Evolutionary conservation across 1,139 yeast species (phyloP), one percentile per base, ranked within the genome.

Genomic region (Arxiozyma bovina): DNA sequence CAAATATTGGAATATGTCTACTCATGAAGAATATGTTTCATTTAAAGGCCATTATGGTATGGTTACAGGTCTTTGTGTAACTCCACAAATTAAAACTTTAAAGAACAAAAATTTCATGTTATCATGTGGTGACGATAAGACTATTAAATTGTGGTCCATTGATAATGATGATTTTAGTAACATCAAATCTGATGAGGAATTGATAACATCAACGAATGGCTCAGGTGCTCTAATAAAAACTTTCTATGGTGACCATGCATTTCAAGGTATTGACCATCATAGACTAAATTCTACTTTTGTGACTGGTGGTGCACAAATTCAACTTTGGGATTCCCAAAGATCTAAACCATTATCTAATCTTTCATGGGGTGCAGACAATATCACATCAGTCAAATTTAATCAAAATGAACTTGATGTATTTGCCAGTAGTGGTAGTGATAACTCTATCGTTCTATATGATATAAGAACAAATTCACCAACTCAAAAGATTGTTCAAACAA

Each of bases 291-390:
- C 80, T 18, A 64, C 79, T 50, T 94, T 94, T 72, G 96, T 88
- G 6, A 91, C 99, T 5, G 98, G 97, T 44, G 98, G 99, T 57
- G 87, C 89, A 0, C 76, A 79, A 30, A 86, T 94, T 53, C 90
- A 91, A 65, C 72, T 94, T 34, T 94, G 99, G 99, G 96, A 93
- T 69, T 74, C 82, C 54, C 79, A 79, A 60, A 77, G 99, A 63
- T 81, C 89, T 42, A 83, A 86, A 63, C 89, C 96, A 38, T 71
- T 86, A 9, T 77, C 88, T 20, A 79, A 89, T 63, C 74, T 93
- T 57, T 82, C 94, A 1, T 94, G 99, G 99, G 99, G 98, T 49
- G 95, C 96, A 9, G 99, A 94, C 68, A 89, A 89, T 67, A 77
- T 91, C 56, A 83, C 78, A 55, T 76, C 85, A 5, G 97, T 91